Evolutionary conservation across 192 early-diverging fungal species (phyloP), one percentile per base, ranked within the genome.

Genomic region (Helicostylum pulchrum): DNA sequence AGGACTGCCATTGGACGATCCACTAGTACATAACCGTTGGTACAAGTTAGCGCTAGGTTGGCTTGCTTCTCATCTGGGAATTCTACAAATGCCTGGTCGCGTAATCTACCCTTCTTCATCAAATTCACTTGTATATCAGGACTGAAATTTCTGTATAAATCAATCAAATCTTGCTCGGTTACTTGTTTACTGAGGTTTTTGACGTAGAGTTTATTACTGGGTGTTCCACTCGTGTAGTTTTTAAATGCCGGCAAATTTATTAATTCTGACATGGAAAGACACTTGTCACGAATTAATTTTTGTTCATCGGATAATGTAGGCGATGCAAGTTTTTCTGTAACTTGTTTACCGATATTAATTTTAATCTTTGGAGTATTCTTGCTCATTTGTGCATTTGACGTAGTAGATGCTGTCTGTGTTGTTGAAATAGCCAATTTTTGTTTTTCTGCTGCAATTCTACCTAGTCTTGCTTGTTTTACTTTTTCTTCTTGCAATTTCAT

Each of bases 1-100:
- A 63, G 50, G 26, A 81, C 74, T n/a, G 82, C 68, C 58, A 81
- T 75, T 15, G 79, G 79, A 53, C 78, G 77, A 31, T 73, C 72
- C 48, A 75, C 43, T 43, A 81, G 20, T 8, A 74, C n/a, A 51
- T 67, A 77, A 0, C 78, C 67, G 53, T 77, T 67, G 2, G 67
- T 67, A 26, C 61, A 72, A 17, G 70, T 50, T 15, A 80, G 62
- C 1, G 79, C 78, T 19, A 53, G 49, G 0, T 9, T 52, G 2
- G 79, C 79, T 26, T 15, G 51, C 12, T 70, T 67, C 20, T 48
- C 31, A 52, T 51, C 51, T 17, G 66, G 54, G 63, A 82, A 77
- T 6, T 39, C 71, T 14, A 82, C 63, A 53, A 82, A 82, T 2
- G 80, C 80, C 45, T 82, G 80, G 0, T 71, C 79, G 32, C 71